phyloP scores from a whole-genome alignment of 169 alveolate species.

The Theileria parva region DNA sequence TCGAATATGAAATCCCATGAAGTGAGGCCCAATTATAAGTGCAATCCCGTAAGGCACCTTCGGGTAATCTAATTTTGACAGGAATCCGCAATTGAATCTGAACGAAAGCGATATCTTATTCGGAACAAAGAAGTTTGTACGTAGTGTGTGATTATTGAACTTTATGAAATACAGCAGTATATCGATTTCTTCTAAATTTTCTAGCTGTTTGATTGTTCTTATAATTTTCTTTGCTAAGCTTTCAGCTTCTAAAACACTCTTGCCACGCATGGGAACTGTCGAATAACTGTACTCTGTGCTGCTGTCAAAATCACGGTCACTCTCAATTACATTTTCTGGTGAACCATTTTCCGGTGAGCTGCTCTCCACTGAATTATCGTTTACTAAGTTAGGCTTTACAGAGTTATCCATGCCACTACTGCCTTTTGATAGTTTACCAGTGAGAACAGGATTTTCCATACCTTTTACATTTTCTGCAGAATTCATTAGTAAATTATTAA shows the following conservation, averaged over 20 bases:
- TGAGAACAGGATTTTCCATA: no score
- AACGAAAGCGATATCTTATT: conserved; percentile 72
- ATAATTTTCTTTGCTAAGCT: conserved; percentile 11
- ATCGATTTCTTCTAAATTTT: conserved; percentile 69
- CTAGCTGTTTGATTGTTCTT: conserved; percentile 62
- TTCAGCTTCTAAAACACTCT: conserved; percentile 3
- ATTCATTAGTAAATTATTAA: no score
- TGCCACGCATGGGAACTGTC: background rate
- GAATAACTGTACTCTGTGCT: conserved; percentile 11
- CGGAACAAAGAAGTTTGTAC: conserved; percentile 73
- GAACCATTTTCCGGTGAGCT: background rate
- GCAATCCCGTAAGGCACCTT: conserved; percentile 74
- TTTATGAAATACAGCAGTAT: conserved; percentile 69
- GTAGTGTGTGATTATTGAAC: conserved; percentile 67
- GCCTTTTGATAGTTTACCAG: no score
- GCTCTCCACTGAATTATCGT: no score
- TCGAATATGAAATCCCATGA: conserved; percentile 81
- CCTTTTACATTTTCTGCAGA: no score
- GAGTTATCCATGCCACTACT: no score
- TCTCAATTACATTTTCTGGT: background rate
- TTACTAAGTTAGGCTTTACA: no score
- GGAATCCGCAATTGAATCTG: conserved; percentile 67
- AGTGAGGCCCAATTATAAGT: conserved; percentile 78
- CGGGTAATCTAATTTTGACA: conserved; percentile 71
- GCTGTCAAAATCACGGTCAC: conserved; percentile 13